These are phyloP conservation scores for Vigna radiata DNA, from an alignment of 306 rosid genomes.

Conservation along the genomic window DNA sequence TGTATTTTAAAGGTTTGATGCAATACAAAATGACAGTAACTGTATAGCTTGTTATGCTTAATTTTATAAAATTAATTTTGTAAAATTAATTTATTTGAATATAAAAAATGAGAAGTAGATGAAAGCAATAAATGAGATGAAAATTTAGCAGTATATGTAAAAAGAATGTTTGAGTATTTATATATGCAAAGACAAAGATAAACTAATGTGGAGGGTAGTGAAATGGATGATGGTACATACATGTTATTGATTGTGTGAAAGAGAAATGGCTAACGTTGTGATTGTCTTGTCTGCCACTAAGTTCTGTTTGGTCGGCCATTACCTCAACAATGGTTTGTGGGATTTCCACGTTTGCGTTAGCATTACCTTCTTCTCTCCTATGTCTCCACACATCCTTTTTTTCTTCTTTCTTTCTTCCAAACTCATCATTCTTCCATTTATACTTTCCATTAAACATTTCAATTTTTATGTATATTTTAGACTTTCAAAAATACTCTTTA, in stretches of 20 bases:
- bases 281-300: slow-evolving; percentile 76
- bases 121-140: too few species aligned
- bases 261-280: slow-evolving; percentile 48
- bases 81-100: too few species aligned
- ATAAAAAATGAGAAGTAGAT: too few species aligned
- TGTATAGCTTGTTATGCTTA: too few species aligned
- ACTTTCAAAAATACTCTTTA: too few species aligned
- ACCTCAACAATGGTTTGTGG: slow-evolving; percentile 50
- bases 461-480: neutral
- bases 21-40: too few species aligned
- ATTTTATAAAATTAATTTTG: too few species aligned
- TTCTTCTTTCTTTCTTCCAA: neutral
- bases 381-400: neutral
- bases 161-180: neutral
- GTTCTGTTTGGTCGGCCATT: slow-evolving; percentile 71
- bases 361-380: slow-evolving; percentile 1
- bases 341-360: slow-evolving; percentile 50
- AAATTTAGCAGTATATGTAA: too few species aligned
- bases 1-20: too few species aligned
- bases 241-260: slow-evolving; percentile 7
- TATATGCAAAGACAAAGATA: neutral
- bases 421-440: neutral
- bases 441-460: neutral
- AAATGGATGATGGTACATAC: too few species aligned
- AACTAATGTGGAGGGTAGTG: neutral